phyloP scores from a whole-genome alignment of 2,329 filamentous ascomycete genomes.

The Peltaster fructicola region DNA sequence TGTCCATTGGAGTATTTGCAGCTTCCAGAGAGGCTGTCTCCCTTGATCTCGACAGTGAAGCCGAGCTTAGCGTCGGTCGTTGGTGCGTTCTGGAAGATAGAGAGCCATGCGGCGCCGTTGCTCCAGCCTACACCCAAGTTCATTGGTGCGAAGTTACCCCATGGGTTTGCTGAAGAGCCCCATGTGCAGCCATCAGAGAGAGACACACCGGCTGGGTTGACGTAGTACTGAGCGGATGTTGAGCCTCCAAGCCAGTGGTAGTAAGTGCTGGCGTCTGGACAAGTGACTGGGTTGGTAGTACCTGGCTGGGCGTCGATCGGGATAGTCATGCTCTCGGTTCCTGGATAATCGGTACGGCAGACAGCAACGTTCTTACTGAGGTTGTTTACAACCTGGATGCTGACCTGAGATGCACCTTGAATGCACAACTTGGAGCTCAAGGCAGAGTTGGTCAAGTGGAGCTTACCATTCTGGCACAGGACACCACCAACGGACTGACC shows the following conservation, averaged over 20 bases:
- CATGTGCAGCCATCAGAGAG: conserved; percentile 59
- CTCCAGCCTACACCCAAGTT: conserved; percentile 68
- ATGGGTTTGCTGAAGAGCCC: conserved; percentile 40
- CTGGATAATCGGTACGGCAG: conserved; percentile 94
- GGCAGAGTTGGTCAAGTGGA: conserved; percentile 56
- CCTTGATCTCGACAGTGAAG: conserved; percentile 62
- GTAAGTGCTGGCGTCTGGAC: conserved; percentile 53
- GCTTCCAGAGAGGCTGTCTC: conserved; percentile 38
- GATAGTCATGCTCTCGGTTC: conserved; percentile 74
- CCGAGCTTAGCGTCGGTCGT: conserved; percentile 53
- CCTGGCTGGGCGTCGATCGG: conserved; percentile 50
- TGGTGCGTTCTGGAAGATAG: conserved; percentile 68
- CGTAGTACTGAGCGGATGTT: conserved; percentile 91
- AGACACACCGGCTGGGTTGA: conserved; percentile 63
- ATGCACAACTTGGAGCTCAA: conserved; percentile 56
- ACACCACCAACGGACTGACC: conserved; percentile 80
- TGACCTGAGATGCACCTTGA: conserved; percentile 43
- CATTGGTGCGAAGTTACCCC: conserved; percentile 73
- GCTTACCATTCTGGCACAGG: conserved; percentile 59
- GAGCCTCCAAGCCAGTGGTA: conserved; percentile 57
- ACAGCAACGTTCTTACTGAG: conserved; percentile 49
- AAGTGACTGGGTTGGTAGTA: conserved; percentile 45
- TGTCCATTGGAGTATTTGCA: conserved; percentile 51
- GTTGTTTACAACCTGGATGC: conserved; percentile 57
- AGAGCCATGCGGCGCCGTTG: conserved; percentile 55